Conservation (phyloP, 2,329 filamentous ascomycete genomes). For the Penicillium sp. region DNA sequence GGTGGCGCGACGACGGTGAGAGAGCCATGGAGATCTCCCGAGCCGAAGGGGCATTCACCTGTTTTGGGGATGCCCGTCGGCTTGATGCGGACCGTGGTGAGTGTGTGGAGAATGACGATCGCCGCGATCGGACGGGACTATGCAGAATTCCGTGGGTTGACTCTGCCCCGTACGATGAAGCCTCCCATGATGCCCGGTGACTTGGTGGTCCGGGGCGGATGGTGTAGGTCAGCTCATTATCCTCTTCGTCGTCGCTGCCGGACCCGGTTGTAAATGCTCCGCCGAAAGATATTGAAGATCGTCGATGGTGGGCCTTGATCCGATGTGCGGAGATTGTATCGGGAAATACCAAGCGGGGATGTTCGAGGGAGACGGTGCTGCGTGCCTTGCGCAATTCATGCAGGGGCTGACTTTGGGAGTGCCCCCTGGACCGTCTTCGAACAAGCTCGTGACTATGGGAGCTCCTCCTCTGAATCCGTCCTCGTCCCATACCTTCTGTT, state of each 20-base stretch:
- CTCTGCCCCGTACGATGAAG: conserved; percentile 1
- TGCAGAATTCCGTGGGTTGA: neutral
- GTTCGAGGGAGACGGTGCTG: conserved; percentile 23
- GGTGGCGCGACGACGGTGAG: conserved; percentile 22
- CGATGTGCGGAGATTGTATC: conserved; percentile 9
- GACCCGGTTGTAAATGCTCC: conserved; percentile 17
- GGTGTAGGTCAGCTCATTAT: conserved; percentile 5
- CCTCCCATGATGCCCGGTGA: conserved; percentile 14
- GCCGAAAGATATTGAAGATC: conserved; percentile 2
- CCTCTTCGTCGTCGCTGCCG: conserved; percentile 22
- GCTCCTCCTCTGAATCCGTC: conserved; percentile 26
- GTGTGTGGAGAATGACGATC: conserved; percentile 21
- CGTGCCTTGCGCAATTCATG: conserved; percentile 19
- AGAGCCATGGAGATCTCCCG: conserved; percentile 22
- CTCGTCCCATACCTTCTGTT: conserved; percentile 23
- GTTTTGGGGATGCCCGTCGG: conserved; percentile 13
- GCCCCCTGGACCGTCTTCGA: conserved; percentile 13
- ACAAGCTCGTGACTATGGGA: conserved; percentile 35
- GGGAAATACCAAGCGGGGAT: conserved; percentile 4
- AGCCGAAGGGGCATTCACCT: conserved; percentile 11
- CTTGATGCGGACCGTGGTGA: conserved; percentile 5
- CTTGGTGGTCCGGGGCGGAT: neutral
- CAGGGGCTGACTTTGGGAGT: conserved; percentile 4
- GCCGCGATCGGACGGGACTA: conserved; percentile 19
- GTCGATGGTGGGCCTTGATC: conserved; percentile 5